Conservation (phyloP, 2,329 filamentous ascomycete genomes). For the Dactylellina haptotyla region DNA sequence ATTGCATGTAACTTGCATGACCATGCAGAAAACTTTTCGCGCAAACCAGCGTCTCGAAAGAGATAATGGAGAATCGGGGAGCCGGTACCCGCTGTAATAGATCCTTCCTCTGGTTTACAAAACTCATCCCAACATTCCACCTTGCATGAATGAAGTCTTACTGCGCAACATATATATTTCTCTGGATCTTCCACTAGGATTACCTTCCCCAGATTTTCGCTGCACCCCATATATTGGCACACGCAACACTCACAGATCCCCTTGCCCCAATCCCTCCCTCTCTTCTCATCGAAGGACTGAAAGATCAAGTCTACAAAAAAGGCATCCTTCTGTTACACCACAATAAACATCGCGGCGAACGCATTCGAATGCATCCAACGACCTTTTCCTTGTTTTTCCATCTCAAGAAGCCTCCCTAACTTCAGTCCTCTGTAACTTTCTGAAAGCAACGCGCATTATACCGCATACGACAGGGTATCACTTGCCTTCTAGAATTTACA, state of each 20-base stretch:
- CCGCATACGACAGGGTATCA: background rate
- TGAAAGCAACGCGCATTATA: background rate
- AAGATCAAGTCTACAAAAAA: no score
- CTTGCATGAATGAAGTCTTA: no score
- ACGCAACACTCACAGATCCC: slow-evolving; percentile 17
- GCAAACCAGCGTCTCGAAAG: slow-evolving; percentile 24
- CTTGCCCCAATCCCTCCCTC: background rate
- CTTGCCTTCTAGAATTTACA: slow-evolving; percentile 9
- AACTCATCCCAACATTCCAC: background rate
- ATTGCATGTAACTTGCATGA: slow-evolving; percentile 19
- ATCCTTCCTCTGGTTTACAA: slow-evolving; percentile 16
- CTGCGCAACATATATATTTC: slow-evolving; percentile 47
- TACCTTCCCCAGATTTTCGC: slow-evolving; percentile 52
- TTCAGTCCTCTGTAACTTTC: background rate
- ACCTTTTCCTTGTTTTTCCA: slow-evolving; percentile 20
- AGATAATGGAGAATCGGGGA: slow-evolving; percentile 27
- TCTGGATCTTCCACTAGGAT: slow-evolving; percentile 21
- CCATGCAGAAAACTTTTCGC: slow-evolving; percentile 32
- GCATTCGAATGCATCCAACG: slow-evolving; percentile 44
- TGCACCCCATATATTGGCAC: slow-evolving; percentile 39
- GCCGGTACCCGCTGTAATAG: slow-evolving; percentile 2
- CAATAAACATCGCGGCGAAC: background rate
- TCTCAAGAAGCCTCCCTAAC: slow-evolving; percentile 43
- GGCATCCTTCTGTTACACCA: background rate
- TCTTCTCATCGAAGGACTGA: background rate